Percentiles rank a stretch among this genome's conserved stretches.
Conservation (phyloP, 805 yeast species). For the Blastobotrys chiropterorum region DNA sequence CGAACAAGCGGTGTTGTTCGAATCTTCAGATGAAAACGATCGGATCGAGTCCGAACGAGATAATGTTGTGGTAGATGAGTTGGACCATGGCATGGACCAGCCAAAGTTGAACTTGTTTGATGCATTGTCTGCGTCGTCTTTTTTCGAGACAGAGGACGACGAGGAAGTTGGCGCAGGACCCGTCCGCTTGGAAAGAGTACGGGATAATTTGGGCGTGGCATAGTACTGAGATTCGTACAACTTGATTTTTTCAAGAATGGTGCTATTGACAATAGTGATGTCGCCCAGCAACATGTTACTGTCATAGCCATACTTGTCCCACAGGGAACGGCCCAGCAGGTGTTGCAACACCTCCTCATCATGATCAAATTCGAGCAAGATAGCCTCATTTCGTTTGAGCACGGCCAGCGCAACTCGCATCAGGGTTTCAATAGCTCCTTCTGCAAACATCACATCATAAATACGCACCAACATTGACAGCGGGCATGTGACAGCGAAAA, state of each 20-base stretch:
- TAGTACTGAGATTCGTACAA: conserved; percentile 5
- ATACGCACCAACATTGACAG: conserved; percentile 41
- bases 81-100: neutral
- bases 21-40: conserved; percentile 6
- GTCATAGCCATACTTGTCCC: conserved; percentile 38
- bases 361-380: conserved; percentile 31
- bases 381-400: conserved; percentile 41
- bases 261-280: conserved; percentile 12
- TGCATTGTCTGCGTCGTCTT: too few relatives aligned
- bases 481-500: conserved; percentile 57
- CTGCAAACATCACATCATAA: conserved; percentile 48
- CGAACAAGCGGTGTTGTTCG: neutral
- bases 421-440: conserved; percentile 48
- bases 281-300: conserved; percentile 34
- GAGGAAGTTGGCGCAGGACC: neutral
- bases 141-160: neutral
- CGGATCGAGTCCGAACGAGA: conserved; percentile 1
- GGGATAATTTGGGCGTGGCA: neutral
- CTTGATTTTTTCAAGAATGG: conserved; percentile 16
- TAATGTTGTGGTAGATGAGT: neutral
- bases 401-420: conserved; percentile 52
- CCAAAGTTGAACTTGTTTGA: neutral
- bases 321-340: conserved; percentile 35
- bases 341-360: conserved; percentile 38
- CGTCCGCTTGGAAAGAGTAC: neutral